phyloP scores from a whole-genome alignment of 371 early-diverging fungal species.

The Apophysomyces elegans region DNA sequence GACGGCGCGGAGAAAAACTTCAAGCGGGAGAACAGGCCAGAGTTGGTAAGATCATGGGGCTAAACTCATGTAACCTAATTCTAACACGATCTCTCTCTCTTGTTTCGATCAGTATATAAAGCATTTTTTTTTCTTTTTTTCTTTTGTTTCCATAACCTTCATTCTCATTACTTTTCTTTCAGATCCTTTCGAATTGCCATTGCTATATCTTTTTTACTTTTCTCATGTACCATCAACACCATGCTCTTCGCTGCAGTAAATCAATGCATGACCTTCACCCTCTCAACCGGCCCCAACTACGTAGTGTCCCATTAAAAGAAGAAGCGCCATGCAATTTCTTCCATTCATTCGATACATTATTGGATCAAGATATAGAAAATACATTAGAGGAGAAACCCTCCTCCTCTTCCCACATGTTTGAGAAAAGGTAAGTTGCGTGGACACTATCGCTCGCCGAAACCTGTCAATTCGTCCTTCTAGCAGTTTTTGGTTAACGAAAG shows the following conservation, averaged over 20 bases:
- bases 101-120: not conserved
- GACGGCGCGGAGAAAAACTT: no score
- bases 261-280: slow-evolving; percentile 7
- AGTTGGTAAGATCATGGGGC: no score
- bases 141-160: not conserved
- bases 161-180: no score
- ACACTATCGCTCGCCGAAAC: not conserved
- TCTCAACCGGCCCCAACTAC: not conserved
- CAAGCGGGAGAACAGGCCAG: no score
- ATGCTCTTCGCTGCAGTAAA: slow-evolving; percentile 7
- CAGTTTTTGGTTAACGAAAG: no score
- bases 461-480: no score
- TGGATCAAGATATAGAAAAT: not conserved
- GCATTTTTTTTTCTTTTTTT: not conserved
- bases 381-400: not conserved
- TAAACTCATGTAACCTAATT: no score
- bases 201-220: no score
- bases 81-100: no score
- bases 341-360: not conserved
- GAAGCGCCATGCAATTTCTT: not conserved
- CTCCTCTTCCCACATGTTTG: not conserved
- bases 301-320: not conserved
- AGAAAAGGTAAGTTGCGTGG: not conserved
- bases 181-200: no score
- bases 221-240: slow-evolving; percentile 2